Evolutionary conservation across 352 stramenopile species (phyloP).

Genomic region (Plasmopara viticola): DNA sequence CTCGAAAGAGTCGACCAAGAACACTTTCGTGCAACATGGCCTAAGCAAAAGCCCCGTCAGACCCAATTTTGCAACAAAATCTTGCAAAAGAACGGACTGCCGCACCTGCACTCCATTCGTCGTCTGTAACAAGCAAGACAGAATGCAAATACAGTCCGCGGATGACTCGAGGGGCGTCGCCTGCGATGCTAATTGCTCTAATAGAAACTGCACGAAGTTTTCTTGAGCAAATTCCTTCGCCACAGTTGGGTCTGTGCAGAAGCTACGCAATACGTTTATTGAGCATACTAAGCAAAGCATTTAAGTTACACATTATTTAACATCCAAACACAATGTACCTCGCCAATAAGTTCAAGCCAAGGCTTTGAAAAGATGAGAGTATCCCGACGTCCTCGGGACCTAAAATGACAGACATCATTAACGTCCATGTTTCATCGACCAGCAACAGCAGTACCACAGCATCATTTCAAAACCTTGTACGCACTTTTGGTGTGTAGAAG

Average conservation of each 20-base stretch:
- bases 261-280: slow-evolving; percentile 29
- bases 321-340: slow-evolving; percentile 27
- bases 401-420: slow-evolving; percentile 16
- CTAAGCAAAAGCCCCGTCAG: slow-evolving; percentile 27
- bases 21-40: slow-evolving; percentile 38
- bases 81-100: slow-evolving; percentile 9
- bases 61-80: slow-evolving; percentile 16
- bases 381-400: slow-evolving; percentile 35
- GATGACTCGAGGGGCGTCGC: slow-evolving; percentile 21
- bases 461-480: not conserved
- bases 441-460: not conserved
- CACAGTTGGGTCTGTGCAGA: slow-evolving; percentile 48
- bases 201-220: slow-evolving; percentile 44
- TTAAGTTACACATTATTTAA: too few relatives aligned
- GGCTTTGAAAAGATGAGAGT: slow-evolving; percentile 66
- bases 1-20: slow-evolving; percentile 38
- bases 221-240: slow-evolving; percentile 58
- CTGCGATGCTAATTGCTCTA: slow-evolving; percentile 41
- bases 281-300: not conserved
- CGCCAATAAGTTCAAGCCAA: slow-evolving; percentile 77
- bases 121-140: slow-evolving; percentile 36
- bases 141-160: slow-evolving; percentile 48
- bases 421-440: not conserved
- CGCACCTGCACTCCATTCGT: slow-evolving; percentile 43
- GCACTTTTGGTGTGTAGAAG: slow-evolving; percentile 72